phyloP scores from a whole-genome alignment of 139 green algal genomes.

The Tetradesmus lagerheimii region DNA sequence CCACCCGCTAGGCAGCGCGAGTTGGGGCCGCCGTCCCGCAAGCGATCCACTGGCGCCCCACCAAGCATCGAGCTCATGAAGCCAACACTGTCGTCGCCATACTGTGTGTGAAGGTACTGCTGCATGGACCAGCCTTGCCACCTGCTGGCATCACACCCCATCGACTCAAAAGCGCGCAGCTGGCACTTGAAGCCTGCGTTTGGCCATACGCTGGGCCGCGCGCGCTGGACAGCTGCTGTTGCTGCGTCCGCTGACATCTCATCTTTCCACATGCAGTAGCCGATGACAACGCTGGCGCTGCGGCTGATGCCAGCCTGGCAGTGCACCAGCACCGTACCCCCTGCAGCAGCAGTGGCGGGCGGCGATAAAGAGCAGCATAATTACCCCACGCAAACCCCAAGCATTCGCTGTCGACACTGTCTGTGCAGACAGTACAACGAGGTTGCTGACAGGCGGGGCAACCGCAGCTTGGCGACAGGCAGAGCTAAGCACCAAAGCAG shows the following conservation, averaged over 20 bases:
- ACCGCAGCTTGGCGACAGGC: too few relatives aligned
- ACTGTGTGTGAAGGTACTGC: not conserved
- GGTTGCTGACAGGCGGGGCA: too few relatives aligned
- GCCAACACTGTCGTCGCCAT: constrained; percentile 20
- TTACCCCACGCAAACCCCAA: too few relatives aligned
- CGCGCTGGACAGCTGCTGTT: not conserved
- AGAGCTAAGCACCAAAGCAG: too few relatives aligned
- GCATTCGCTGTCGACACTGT: too few relatives aligned
- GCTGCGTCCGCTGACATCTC: constrained; percentile 22
- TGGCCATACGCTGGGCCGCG: constrained; percentile 33
- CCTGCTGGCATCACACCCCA: constrained; percentile 37
- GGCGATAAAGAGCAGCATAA: not conserved
- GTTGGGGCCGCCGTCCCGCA: not conserved
- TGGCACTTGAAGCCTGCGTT: constrained; percentile 48
- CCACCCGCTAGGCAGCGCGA: not conserved
- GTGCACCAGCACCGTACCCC: constrained; percentile 74
- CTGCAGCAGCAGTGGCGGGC: not conserved
- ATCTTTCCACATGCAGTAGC: constrained; percentile 88
- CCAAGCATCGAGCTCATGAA: constrained; percentile 39
- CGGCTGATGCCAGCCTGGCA: constrained; percentile 94
- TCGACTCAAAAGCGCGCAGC: constrained; percentile 42
- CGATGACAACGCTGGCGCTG: constrained; percentile 84
- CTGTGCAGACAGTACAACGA: too few relatives aligned
- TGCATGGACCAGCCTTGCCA: constrained; percentile 38
- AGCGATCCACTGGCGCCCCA: not conserved